Conservation (phyloP, 2,329 filamentous ascomycete genomes). For the Pseudocercospora fuligena region DNA sequence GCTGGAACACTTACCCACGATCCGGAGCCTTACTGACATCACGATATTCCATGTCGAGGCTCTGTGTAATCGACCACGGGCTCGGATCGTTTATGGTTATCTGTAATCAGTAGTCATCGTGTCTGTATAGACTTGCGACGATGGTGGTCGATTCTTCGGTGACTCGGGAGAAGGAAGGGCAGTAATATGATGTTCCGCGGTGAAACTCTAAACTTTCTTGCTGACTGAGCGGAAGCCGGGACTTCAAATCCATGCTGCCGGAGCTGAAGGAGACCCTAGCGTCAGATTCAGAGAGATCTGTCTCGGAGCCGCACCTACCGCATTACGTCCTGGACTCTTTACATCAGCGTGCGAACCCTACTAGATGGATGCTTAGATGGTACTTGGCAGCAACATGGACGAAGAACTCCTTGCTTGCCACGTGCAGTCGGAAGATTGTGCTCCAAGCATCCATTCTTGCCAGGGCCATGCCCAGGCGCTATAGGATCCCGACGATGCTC, state of each 20-base stretch:
- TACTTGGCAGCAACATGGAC: too few species aligned
- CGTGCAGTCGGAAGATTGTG: neutral
- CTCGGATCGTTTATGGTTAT: neutral
- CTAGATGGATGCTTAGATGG: neutral
- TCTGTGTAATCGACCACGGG: neutral
- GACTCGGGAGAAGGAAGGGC: neutral
- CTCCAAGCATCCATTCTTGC: neutral
- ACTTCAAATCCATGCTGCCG: neutral
- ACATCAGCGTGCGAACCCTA: neutral
- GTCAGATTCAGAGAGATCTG: neutral
- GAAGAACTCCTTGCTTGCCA: neutral
- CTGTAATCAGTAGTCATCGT: neutral
- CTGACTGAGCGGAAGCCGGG: constrained; percentile 4
- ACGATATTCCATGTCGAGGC: neutral
- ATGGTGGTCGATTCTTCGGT: neutral
- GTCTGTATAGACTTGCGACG: neutral
- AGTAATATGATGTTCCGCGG: neutral
- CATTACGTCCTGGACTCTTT: neutral
- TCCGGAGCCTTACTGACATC: neutral
- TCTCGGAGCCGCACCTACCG: neutral
- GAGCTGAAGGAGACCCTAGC: neutral
- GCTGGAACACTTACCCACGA: neutral
- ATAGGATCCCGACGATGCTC: too few species aligned
- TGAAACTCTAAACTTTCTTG: neutral
- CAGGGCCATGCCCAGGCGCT: too few species aligned